Evolutionary conservation across 2,329 filamentous ascomycete species (phyloP).

Genomic region (Akanthomyces lecanii): DNA sequence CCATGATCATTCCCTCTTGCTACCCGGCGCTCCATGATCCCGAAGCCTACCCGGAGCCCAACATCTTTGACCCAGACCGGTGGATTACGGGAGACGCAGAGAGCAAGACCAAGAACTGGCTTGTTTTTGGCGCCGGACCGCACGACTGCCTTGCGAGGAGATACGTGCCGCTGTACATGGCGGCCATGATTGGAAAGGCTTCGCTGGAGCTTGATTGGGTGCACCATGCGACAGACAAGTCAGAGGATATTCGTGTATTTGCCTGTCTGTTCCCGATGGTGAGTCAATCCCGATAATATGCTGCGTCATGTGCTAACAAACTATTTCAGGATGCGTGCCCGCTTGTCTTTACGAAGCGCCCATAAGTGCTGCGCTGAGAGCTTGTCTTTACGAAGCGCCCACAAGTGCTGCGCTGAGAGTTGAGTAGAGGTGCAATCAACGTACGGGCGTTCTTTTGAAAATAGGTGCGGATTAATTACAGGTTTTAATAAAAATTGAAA

Average conservation of each 20-base stretch:
- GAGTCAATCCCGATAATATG: slow-evolving; percentile 19
- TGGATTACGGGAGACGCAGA: slow-evolving; percentile 50
- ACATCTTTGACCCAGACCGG: slow-evolving; percentile 46
- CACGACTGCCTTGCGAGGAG: slow-evolving; percentile 47
- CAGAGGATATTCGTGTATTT: slow-evolving; percentile 49
- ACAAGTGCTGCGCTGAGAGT: background rate
- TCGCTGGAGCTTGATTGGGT: slow-evolving; percentile 46
- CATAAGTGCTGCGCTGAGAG: background rate
- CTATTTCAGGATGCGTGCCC: slow-evolving; percentile 31
- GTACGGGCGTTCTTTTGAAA: too few relatives aligned
- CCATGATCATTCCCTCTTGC: slow-evolving; percentile 47
- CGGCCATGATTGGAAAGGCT: slow-evolving; percentile 50
- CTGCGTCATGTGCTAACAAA: background rate
- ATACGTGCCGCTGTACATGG: slow-evolving; percentile 49
- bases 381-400: slow-evolving; percentile 32
- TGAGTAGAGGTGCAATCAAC: slow-evolving; percentile 16
- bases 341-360: slow-evolving; percentile 32
- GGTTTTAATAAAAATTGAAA: too few relatives aligned
- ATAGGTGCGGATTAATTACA: too few relatives aligned
- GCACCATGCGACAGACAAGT: slow-evolving; percentile 44
- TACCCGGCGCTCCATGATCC: slow-evolving; percentile 49
- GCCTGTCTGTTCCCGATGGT: slow-evolving; percentile 47
- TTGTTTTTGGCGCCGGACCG: slow-evolving; percentile 48
- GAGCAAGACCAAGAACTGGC: slow-evolving; percentile 48
- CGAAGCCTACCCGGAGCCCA: slow-evolving; percentile 42